A percentile compares a stretch with the other conserved stretches of the same genome.
Evolutionary conservation across 2,329 filamentous ascomycete species (phyloP).

Genomic region (Paecilomyces formosus): DNA sequence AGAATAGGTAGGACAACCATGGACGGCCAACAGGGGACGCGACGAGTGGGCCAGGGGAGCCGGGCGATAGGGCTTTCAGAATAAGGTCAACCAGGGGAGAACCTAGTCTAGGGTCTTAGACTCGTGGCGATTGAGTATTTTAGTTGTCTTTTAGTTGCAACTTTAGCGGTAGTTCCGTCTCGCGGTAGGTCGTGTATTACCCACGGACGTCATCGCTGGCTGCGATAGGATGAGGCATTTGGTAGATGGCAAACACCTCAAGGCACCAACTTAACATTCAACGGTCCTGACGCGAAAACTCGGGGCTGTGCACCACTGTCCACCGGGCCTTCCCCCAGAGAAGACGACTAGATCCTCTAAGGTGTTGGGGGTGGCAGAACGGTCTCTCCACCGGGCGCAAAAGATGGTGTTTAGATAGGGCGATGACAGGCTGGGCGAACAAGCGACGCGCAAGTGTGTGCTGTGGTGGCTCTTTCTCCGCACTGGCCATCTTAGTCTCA

Average conservation of each 20-base stretch:
- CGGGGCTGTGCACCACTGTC: not conserved
- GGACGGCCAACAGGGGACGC: not conserved
- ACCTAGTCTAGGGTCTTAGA: too few relatives aligned
- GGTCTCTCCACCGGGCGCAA: not conserved
- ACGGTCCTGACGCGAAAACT: not conserved
- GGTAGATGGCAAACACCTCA: not conserved
- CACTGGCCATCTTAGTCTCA: not conserved
- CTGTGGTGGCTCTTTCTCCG: not conserved
- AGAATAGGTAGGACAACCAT: not conserved
- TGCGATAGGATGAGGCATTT: not conserved
- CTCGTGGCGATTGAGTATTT: too few relatives aligned
- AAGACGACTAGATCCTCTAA: not conserved
- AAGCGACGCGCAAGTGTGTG: not conserved
- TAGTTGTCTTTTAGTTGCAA: too few relatives aligned
- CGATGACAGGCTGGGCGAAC: not conserved
- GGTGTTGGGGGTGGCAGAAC: not conserved
- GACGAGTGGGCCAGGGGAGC: not conserved
- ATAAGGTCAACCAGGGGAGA: not conserved
- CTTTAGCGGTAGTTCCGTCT: too few relatives aligned
- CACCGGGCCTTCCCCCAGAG: not conserved
- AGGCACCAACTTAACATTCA: not conserved
- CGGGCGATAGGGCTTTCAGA: not conserved
- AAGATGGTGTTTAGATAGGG: not conserved
- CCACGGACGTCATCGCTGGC: not conserved
- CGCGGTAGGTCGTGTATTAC: too few relatives aligned